A percentile compares a stretch with the other conserved stretches of the same genome.
These are phyloP conservation scores for Paramarasmius palmivorus DNA, from an alignment of 1,284 basidiomycete species.

Conservation along the genomic window DNA sequence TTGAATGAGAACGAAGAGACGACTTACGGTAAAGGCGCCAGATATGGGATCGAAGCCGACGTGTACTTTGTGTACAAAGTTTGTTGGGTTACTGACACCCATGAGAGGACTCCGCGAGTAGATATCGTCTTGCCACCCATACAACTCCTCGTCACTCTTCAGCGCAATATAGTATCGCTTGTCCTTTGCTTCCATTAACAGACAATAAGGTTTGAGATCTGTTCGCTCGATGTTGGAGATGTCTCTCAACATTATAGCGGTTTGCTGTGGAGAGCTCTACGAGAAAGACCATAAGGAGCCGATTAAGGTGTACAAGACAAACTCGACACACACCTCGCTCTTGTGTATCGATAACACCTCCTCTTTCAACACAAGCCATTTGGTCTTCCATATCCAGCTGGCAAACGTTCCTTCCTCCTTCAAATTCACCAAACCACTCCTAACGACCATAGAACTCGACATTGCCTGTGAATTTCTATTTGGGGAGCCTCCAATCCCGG, in stretches of 20 bases:
- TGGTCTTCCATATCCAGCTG: slow-evolving; percentile 91
- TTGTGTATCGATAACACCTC: slow-evolving; percentile 86
- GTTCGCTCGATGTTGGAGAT: slow-evolving; percentile 88
- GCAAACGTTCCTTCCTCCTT: slow-evolving; percentile 87
- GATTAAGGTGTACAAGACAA: slow-evolving; percentile 11
- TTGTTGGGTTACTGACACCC: slow-evolving; percentile 92
- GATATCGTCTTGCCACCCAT: slow-evolving; percentile 96
- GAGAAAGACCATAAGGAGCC: background rate
- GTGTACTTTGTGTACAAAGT: slow-evolving; percentile 98
- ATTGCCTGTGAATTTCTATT: slow-evolving; percentile 50
- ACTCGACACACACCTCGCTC: slow-evolving; percentile 71
- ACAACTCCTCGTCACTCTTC: slow-evolving; percentile 94
- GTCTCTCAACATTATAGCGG: slow-evolving; percentile 71
- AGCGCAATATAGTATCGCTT: slow-evolving; percentile 79
- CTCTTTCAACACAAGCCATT: slow-evolving; percentile 88
- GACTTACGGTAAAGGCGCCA: slow-evolving; percentile 86
- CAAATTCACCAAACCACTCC: slow-evolving; percentile 72
- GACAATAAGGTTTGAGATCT: slow-evolving; percentile 91
- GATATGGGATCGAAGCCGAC: slow-evolving; percentile 96
- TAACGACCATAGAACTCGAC: slow-evolving; percentile 39
- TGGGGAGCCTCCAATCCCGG: slow-evolving; percentile 77
- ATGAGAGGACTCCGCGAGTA: slow-evolving; percentile 91
- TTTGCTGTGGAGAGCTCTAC: slow-evolving; percentile 67
- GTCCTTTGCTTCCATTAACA: slow-evolving; percentile 84
- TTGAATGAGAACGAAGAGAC: slow-evolving; percentile 7